These are phyloP conservation scores for Suhomyces ambrosiae DNA, from an alignment of 1,139 yeast genomes.

Conservation along the genomic window DNA sequence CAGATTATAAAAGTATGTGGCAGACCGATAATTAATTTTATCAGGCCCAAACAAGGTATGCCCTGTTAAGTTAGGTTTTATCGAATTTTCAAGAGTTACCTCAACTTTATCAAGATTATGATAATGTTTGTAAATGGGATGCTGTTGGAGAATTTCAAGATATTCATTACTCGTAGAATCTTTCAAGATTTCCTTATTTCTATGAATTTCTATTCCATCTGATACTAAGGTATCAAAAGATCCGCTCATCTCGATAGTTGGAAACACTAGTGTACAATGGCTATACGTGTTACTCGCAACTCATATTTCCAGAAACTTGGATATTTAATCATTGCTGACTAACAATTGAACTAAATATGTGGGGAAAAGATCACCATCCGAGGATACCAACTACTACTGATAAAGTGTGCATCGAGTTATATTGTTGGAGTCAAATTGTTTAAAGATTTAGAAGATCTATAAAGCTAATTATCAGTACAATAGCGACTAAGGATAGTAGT, in stretches of 20 bases:
- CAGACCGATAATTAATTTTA: slow-evolving; percentile 39
- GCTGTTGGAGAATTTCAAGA: slow-evolving; percentile 1
- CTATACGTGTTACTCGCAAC: too few species aligned
- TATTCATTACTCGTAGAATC: neutral
- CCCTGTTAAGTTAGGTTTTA: slow-evolving; percentile 42
- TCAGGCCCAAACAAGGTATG: slow-evolving; percentile 37
- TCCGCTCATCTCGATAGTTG: neutral
- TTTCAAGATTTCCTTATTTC: neutral
- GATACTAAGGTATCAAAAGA: neutral
- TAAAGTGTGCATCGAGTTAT: too few species aligned
- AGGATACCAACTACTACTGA: too few species aligned
- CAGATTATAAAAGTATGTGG: slow-evolving; percentile 40
- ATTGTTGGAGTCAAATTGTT: too few species aligned
- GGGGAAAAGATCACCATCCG: too few species aligned
- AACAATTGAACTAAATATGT: too few species aligned
- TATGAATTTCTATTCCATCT: neutral
- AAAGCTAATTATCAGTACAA: too few species aligned
- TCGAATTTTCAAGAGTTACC: slow-evolving; percentile 13
- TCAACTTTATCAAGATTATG: slow-evolving; percentile 3
- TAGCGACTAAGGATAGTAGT: too few species aligned
- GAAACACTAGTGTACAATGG: too few species aligned
- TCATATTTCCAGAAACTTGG: too few species aligned
- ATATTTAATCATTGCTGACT: too few species aligned
- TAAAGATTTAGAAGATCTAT: too few species aligned
- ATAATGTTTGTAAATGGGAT: slow-evolving; percentile 9